Conservation (phyloP, 805 yeast species). For the Candida xiaguanensis region DNA sequence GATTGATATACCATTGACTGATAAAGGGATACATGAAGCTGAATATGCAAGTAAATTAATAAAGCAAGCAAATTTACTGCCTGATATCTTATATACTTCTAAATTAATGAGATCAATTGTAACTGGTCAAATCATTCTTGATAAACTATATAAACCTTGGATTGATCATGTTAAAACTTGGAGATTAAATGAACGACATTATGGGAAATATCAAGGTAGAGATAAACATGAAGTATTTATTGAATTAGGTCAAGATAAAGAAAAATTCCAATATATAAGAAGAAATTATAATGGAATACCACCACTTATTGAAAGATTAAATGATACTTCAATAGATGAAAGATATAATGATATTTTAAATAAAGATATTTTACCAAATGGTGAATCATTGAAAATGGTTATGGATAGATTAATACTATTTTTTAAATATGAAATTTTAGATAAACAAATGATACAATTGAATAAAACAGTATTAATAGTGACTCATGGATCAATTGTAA, state of each 20-base stretch:
- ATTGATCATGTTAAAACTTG: conserved; percentile 36
- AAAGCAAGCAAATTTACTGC: conserved; percentile 21
- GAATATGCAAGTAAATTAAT: conserved; percentile 36
- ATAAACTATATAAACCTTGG: conserved; percentile 29
- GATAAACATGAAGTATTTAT: conserved; percentile 34
- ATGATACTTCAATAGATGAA: conserved; percentile 33
- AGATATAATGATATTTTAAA: conserved; percentile 25
- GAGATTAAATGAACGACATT: conserved; percentile 44
- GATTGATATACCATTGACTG: conserved; percentile 40
- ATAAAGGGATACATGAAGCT: conserved; percentile 38
- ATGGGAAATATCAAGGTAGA: conserved; percentile 40
- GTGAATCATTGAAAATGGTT: conserved; percentile 37
- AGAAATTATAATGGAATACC: conserved; percentile 37
- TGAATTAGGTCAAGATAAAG: conserved; percentile 32
- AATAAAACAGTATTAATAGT: conserved; percentile 34
- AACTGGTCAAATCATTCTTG: conserved; percentile 37
- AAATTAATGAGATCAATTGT: conserved; percentile 38
- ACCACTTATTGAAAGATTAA: conserved; percentile 20
- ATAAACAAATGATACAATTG: conserved; percentile 17
- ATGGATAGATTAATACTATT: conserved; percentile 39
- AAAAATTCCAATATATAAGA: conserved; percentile 36
- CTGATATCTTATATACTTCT: conserved; percentile 35
- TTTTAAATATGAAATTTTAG: conserved; percentile 25
- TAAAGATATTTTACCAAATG: conserved; percentile 27
- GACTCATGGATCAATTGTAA: conserved; percentile 41